These are phyloP conservation scores for Wickerhamomyces canadensis DNA, from an alignment of 805 yeast genomes.

Conservation along the genomic window DNA sequence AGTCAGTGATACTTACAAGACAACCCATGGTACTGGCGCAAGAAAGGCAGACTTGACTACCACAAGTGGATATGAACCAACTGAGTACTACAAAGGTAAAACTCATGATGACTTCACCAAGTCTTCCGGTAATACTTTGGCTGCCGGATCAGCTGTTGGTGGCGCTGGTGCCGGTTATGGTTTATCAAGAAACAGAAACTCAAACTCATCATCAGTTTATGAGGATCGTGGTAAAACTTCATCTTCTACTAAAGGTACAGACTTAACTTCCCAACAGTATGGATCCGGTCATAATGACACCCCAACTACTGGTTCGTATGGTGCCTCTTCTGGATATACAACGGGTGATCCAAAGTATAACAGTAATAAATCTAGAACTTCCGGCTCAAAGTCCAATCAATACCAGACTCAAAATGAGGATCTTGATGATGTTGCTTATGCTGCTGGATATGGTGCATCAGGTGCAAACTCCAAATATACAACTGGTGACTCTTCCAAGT, in stretches of 20 bases:
- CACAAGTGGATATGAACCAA: slow-evolving; percentile 17
- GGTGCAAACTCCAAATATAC: slow-evolving; percentile 4
- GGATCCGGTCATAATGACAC: too few species aligned
- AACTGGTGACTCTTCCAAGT: not conserved
- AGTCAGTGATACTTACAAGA: slow-evolving; percentile 16
- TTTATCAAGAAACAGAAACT: not conserved
- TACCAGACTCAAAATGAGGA: too few species aligned
- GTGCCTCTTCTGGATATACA: slow-evolving; percentile 2
- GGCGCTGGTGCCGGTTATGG: not conserved
- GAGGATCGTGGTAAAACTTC: not conserved
- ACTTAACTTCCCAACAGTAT: not conserved
- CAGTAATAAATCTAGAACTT: not conserved
- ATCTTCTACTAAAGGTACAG: not conserved
- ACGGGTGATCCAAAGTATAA: not conserved
- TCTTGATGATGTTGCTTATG: slow-evolving; percentile 1
- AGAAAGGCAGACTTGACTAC: slow-evolving; percentile 11
- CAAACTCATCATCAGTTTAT: not conserved
- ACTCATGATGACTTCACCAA: slow-evolving; percentile 1
- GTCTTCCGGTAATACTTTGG: not conserved
- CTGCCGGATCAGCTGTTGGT: not conserved
- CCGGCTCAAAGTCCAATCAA: not conserved
- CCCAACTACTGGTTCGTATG: too few species aligned
- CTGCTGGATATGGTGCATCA: slow-evolving; percentile 9
- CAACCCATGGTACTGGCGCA: too few species aligned
- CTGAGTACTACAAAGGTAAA: slow-evolving; percentile 13